Conservation (phyloP, 768 basidiomycete genomes). For the Tylopilus sp. region DNA sequence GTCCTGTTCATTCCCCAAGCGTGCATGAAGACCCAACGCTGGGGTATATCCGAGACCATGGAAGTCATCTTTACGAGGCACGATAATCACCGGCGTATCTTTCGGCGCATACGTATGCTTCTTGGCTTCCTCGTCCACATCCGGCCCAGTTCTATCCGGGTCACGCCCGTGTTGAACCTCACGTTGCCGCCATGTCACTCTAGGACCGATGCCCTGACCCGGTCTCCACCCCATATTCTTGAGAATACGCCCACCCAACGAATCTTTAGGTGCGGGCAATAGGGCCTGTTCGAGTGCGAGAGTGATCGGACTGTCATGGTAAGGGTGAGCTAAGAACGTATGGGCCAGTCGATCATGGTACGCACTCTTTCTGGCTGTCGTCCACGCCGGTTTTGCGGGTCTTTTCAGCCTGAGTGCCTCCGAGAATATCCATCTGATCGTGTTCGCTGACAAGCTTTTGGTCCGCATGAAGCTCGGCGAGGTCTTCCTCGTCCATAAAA, state of each 20-base stretch:
- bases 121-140: constrained; percentile 74
- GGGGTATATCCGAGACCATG: constrained; percentile 84
- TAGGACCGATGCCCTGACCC: constrained; percentile 92
- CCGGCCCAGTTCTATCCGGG: constrained; percentile 35
- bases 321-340: not conserved
- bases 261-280: constrained; percentile 72
- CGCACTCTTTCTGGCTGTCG: constrained; percentile 40
- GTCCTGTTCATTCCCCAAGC: constrained; percentile 39
- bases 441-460: constrained; percentile 74
- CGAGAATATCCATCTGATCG: constrained; percentile 69
- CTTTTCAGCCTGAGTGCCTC: constrained; percentile 50
- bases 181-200: constrained; percentile 74
- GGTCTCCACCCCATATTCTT: constrained; percentile 95
- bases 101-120: constrained; percentile 86
- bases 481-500: constrained; percentile 99
- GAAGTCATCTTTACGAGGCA: constrained; percentile 67
- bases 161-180: constrained; percentile 63
- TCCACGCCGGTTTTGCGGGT: constrained; percentile 31
- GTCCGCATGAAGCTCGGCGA: constrained; percentile 75
- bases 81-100: constrained; percentile 64
- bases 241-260: constrained; percentile 79
- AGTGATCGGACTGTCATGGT: constrained; percentile 51
- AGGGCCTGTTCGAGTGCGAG: constrained; percentile 62
- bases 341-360: not conserved
- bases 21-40: constrained; percentile 58